A percentile compares a stretch with the other conserved stretches of the same genome.
Evolutionary conservation across 2,329 filamentous ascomycete genomes (phyloP).

Genomic region (Pseudogymnoascus sp.): DNA sequence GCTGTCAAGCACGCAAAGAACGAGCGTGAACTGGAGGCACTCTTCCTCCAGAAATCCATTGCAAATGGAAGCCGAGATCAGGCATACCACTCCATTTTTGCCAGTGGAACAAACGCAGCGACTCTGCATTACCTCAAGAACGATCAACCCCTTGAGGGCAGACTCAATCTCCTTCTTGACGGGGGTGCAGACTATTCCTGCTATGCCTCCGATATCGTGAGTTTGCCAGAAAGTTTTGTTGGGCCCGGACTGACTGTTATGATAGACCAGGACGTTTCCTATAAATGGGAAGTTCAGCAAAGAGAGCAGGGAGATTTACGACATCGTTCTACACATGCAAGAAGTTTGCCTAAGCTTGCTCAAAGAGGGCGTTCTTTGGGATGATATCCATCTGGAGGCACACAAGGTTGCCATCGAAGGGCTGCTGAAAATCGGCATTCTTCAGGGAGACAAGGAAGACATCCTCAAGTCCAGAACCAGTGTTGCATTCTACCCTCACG

Average conservation of each 20-base stretch:
- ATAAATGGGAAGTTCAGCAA: slow-evolving; percentile 62
- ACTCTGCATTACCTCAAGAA: slow-evolving; percentile 86
- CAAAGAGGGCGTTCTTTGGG: slow-evolving; percentile 68
- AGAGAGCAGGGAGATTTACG: slow-evolving; percentile 68
- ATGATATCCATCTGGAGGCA: slow-evolving; percentile 71
- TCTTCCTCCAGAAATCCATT: slow-evolving; percentile 71
- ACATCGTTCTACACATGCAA: slow-evolving; percentile 83
- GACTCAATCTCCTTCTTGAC: slow-evolving; percentile 76
- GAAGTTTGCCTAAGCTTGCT: slow-evolving; percentile 64
- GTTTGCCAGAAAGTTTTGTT: slow-evolving; percentile 19
- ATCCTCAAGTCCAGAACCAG: slow-evolving; percentile 74
- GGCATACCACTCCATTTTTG: slow-evolving; percentile 82
- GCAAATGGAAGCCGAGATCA: slow-evolving; percentile 70
- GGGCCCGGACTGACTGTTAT: slow-evolving; percentile 35
- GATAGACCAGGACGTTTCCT: slow-evolving; percentile 80
- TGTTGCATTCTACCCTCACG: slow-evolving; percentile 86
- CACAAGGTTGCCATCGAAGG: slow-evolving; percentile 78
- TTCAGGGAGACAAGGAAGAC: slow-evolving; percentile 60
- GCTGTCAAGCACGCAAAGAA: slow-evolving; percentile 57
- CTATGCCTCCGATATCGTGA: slow-evolving; percentile 61
- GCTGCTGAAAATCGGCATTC: slow-evolving; percentile 65
- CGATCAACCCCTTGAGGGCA: slow-evolving; percentile 57
- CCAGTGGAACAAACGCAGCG: slow-evolving; percentile 69
- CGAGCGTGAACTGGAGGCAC: slow-evolving; percentile 74
- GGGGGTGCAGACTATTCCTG: slow-evolving; percentile 70